Conservation (phyloP, 202 grass and related monocot species). For the Alloteropsis angusta region DNA sequence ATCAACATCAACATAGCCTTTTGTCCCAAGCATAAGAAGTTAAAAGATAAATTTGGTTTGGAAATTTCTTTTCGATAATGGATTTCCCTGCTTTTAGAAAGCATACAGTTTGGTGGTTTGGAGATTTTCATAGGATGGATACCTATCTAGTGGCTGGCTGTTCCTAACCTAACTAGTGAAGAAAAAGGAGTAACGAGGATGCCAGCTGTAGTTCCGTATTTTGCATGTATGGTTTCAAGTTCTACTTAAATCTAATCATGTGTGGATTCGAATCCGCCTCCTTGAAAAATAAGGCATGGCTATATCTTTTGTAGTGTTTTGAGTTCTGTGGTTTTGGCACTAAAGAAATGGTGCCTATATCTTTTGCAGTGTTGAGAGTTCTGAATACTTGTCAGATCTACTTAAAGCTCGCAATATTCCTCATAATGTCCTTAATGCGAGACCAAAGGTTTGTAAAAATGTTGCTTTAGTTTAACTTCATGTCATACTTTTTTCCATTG, state of each 20-base stretch:
- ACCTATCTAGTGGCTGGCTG: neutral
- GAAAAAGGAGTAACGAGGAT: neutral
- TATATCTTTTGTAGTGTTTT: no score
- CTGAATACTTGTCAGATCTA: conserved; percentile 89
- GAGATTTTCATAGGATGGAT: neutral
- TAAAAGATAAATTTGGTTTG: neutral
- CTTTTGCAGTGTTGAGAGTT: conserved; percentile 81
- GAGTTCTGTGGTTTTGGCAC: neutral
- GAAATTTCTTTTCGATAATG: no score
- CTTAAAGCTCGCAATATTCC: conserved; percentile 71
- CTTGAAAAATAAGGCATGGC: no score
- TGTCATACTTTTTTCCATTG: conserved; percentile 15
- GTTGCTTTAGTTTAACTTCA: conserved; percentile 14
- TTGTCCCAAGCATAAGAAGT: neutral
- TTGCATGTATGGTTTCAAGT: neutral
- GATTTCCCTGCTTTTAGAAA: no score
- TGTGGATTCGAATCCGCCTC: neutral
- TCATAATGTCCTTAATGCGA: conserved; percentile 95
- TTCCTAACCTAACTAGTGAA: neutral
- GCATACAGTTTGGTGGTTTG: neutral
- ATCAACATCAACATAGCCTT: no score
- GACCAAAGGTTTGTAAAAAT: conserved; percentile 68
- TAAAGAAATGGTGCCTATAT: conserved; percentile 13
- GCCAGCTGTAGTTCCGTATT: neutral
- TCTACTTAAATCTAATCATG: neutral